phyloP scores from a whole-genome alignment of 495 filamentous ascomycete species.

The Xylaria acuta region DNA sequence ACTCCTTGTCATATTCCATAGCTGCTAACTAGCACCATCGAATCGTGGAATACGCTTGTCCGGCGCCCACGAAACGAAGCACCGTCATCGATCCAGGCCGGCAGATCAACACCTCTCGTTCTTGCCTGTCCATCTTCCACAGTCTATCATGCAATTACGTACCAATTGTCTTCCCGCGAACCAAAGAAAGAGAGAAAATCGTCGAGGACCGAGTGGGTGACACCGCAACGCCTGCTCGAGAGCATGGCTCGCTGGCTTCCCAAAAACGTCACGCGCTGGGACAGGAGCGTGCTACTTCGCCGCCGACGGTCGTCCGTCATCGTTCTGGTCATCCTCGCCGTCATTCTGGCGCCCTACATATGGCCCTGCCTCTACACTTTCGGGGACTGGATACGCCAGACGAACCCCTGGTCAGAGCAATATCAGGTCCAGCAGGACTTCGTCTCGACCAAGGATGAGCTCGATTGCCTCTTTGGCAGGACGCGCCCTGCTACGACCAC shows the following conservation, averaged over 20 bases:
- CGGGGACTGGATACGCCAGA: conserved; percentile 48
- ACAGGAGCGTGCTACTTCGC: conserved; percentile 33
- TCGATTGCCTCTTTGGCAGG: conserved; percentile 46
- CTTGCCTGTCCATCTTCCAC: not conserved
- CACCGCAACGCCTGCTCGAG: not conserved
- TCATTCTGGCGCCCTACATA: conserved; percentile 35
- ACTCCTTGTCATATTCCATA: not conserved
- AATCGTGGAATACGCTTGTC: not conserved
- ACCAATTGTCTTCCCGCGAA: conserved; percentile 3
- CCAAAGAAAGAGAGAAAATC: not conserved
- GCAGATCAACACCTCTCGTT: not conserved
- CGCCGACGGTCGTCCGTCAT: conserved; percentile 33
- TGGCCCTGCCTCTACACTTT: conserved; percentile 42
- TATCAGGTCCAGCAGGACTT: conserved; percentile 49
- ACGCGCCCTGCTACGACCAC: conserved; percentile 29
- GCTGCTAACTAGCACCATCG: not conserved
- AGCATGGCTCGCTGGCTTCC: conserved; percentile 23
- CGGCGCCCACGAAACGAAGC: not conserved
- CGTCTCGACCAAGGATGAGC: conserved; percentile 42
- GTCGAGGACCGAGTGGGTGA: not conserved
- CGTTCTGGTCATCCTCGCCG: conserved; percentile 33
- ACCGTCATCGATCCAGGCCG: not conserved
- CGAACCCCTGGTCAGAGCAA: conserved; percentile 49
- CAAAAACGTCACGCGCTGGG: not conserved
- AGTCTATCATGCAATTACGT: conserved; percentile 17